Evolutionary conservation across 805 yeast species (phyloP), one percentile per base, ranked within the genome.

Genomic region (Sungouiella thailandica): DNA sequence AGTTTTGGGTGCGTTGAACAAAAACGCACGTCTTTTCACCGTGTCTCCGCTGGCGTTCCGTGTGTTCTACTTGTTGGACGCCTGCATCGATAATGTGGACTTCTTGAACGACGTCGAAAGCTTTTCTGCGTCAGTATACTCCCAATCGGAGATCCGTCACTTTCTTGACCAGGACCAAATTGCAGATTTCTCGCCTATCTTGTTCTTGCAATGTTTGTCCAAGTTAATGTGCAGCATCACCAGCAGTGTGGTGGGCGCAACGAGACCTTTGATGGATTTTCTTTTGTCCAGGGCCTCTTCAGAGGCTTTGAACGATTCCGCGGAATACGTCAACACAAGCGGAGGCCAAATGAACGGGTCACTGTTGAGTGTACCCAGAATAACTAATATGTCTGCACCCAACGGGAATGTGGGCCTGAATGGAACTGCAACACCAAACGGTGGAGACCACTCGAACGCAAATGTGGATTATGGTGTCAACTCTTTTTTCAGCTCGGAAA

Each of bases 81-180:
- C 59, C 12, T 55, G 55, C 38, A 50, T 66, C 31, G 69, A 64
- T 39, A 61, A 58, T 40, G 50, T 52, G 32, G 68, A 62, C 17
- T 67, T 66, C 34, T 53, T 66, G 41, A 53, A 50, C 35, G 61
- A 56, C 7, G 49, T 63, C 5, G 70, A 66, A 44, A 28, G 39
- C 10, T 65, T 56, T 36, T 53, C 60, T 7, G 53, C 44, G 34
- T 23, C 41, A 10, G 10, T 41, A 36, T 40, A 43, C 31, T 31
- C 50, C 2, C 34, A 46, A 4, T 34, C 48, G 5, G 28, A 34
- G 13, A 22, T 44, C 2, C 28, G 25, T 9, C 43, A 34, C 31
- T 40, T 52, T 29, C 37, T 48, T 17, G 58, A 50, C 24, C 41
- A 43, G 36, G 69, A 55, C 14, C 48, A 47, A 30, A 55, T 50